phyloP scores from a whole-genome alignment of 805 yeast genomes.

The Pichia scutulata region DNA sequence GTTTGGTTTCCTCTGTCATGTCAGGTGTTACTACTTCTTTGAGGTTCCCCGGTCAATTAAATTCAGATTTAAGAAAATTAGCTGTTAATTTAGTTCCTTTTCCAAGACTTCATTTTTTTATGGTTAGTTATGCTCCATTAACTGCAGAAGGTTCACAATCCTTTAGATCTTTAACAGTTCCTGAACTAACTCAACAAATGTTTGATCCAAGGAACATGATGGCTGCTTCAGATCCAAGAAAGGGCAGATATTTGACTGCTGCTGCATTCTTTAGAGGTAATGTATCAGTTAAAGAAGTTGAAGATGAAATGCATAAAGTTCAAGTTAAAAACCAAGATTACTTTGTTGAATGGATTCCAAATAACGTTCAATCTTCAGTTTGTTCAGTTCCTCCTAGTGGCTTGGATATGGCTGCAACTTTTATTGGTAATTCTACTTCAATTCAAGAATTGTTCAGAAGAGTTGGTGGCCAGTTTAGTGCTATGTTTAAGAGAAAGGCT shows the following conservation, averaged over 20 bases:
- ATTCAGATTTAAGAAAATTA: constrained; percentile 84
- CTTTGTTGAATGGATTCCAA: constrained; percentile 95
- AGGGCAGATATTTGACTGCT: constrained; percentile 86
- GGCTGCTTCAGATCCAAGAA: constrained; percentile 91
- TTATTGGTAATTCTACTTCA: constrained; percentile 88
- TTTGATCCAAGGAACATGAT: constrained; percentile 89
- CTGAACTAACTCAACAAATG: constrained; percentile 90
- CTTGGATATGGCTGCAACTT: constrained; percentile 84
- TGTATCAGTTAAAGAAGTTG: constrained; percentile 87
- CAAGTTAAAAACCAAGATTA: constrained; percentile 74
- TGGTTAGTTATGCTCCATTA: constrained; percentile 92
- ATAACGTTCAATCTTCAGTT: constrained; percentile 88
- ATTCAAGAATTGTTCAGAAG: constrained; percentile 87
- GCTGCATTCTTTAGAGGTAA: constrained; percentile 94
- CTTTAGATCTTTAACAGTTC: constrained; percentile 78
- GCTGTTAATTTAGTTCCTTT: constrained; percentile 94
- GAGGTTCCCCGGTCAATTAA: constrained; percentile 92
- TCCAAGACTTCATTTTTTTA: constrained; percentile 92
- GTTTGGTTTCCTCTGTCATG: constrained; percentile 84
- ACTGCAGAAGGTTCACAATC: constrained; percentile 74
- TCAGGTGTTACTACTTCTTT: constrained; percentile 91
- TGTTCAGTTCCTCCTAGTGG: constrained; percentile 86
- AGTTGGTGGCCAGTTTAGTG: constrained; percentile 81
- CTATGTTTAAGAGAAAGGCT: constrained; percentile 90
- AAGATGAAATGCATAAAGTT: constrained; percentile 82